Evolutionary conservation across 305 asterid species (phyloP).

Genomic region (Fraxinus sp.): DNA sequence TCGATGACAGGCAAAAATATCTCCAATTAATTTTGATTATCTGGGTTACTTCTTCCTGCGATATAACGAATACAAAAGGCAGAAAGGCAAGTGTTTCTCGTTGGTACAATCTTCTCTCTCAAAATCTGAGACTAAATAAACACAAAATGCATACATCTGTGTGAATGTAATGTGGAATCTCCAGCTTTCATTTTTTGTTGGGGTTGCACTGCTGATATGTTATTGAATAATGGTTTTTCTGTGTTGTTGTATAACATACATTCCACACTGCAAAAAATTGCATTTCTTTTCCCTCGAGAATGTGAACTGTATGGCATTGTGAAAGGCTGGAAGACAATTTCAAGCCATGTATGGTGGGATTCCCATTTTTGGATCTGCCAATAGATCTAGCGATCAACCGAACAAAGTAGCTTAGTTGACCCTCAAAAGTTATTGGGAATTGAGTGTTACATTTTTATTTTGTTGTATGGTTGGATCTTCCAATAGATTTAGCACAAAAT

Average conservation of each 20-base stretch:
- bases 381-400: neutral
- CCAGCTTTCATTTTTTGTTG: neutral
- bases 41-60: constrained; percentile 77
- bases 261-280: neutral
- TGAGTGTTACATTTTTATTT: neutral
- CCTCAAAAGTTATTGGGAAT: too few relatives aligned
- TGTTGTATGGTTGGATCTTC: neutral
- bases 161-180: neutral
- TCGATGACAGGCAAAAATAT: constrained; percentile 73
- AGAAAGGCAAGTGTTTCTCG: constrained; percentile 46
- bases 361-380: neutral
- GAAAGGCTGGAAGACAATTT: neutral
- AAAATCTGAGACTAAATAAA: constrained; percentile 18
- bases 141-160: constrained; percentile 1
- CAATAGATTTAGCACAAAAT: too few relatives aligned
- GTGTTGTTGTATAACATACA: neutral
- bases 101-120: constrained; percentile 46
- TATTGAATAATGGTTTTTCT: neutral
- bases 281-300: neutral
- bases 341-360: neutral
- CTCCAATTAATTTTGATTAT: constrained; percentile 86
- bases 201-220: neutral
- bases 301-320: neutral
- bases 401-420: neutral
- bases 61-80: constrained; percentile 66